Conservation (phyloP, 805 yeast species). For the Metschnikowia drakensbergensis region DNA sequence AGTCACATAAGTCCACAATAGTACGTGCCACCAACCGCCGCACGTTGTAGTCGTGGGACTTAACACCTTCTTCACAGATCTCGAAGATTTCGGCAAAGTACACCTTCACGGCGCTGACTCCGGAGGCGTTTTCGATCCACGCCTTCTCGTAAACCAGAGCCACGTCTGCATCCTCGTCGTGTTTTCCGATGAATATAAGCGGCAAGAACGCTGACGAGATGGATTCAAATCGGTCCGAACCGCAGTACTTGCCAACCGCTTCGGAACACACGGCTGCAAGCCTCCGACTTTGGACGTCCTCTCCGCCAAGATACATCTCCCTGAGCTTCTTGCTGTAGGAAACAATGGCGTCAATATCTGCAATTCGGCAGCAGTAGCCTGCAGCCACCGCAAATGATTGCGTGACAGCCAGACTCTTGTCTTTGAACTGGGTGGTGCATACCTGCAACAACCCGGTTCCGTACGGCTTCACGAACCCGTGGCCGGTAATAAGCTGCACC, state of each 20-base stretch:
- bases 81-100: slow-evolving; percentile 66
- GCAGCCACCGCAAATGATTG: slow-evolving; percentile 74
- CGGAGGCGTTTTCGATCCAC: slow-evolving; percentile 78
- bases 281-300: slow-evolving; percentile 41
- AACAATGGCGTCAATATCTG: slow-evolving; percentile 48
- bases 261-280: slow-evolving; percentile 61
- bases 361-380: slow-evolving; percentile 70
- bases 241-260: slow-evolving; percentile 63
- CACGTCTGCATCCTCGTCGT: slow-evolving; percentile 52
- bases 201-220: slow-evolving; percentile 70
- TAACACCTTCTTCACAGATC: slow-evolving; percentile 47
- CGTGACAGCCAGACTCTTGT: slow-evolving; percentile 68
- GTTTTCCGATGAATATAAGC: slow-evolving; percentile 70
- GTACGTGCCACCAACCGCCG: slow-evolving; percentile 70
- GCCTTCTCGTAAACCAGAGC: slow-evolving; percentile 50
- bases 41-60: slow-evolving; percentile 56
- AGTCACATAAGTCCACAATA: slow-evolving; percentile 54
- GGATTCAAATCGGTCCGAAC: slow-evolving; percentile 55
- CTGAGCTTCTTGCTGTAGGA: slow-evolving; percentile 51
- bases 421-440: slow-evolving; percentile 57
- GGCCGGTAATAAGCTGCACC: slow-evolving; percentile 58
- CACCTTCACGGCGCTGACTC: slow-evolving; percentile 62
- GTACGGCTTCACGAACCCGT: slow-evolving; percentile 43
- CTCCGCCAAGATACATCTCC: slow-evolving; percentile 54
- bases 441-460: slow-evolving; percentile 62